These are phyloP conservation scores for Macrophomina tecta DNA, from an alignment of 2,329 filamentous ascomycete genomes.

Conservation along the genomic window DNA sequence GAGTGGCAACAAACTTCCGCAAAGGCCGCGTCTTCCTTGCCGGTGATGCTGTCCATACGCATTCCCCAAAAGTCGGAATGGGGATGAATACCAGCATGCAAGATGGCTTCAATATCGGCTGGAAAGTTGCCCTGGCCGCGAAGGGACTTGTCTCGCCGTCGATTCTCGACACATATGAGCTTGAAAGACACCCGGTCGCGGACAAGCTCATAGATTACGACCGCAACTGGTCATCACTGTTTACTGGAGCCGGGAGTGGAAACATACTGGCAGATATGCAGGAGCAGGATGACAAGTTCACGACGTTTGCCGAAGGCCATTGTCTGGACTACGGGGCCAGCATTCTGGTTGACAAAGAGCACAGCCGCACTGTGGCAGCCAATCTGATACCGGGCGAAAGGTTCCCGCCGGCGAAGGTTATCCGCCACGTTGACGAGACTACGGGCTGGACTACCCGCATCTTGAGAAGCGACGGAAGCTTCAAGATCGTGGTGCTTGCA, in stretches of 20 bases:
- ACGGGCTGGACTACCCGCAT: neutral
- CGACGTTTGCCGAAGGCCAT: neutral
- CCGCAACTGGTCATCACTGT: neutral
- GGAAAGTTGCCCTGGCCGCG: slow-evolving; percentile 54
- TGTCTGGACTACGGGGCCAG: neutral
- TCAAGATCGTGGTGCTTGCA: neutral
- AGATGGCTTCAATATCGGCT: slow-evolving; percentile 64
- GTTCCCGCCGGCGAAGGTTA: slow-evolving; percentile 1
- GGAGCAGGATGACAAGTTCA: neutral
- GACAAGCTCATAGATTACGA: neutral
- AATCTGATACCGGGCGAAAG: neutral
- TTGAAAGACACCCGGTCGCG: neutral
- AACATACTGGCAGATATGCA: too few relatives aligned
- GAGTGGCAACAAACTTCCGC: slow-evolving; percentile 66
- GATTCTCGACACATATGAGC: neutral
- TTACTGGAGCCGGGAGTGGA: neutral
- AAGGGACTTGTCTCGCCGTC: slow-evolving; percentile 45
- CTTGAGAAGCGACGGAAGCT: neutral
- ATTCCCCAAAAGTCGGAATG: slow-evolving; percentile 74
- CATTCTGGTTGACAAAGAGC: neutral
- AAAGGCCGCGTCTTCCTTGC: slow-evolving; percentile 66
- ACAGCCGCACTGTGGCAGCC: neutral
- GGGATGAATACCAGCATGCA: slow-evolving; percentile 68
- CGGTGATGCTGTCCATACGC: slow-evolving; percentile 71
- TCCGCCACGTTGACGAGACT: neutral